These are phyloP conservation scores for Ajuga chamaepitys DNA, from an alignment of 257 asterid species.

Conservation along the genomic window DNA sequence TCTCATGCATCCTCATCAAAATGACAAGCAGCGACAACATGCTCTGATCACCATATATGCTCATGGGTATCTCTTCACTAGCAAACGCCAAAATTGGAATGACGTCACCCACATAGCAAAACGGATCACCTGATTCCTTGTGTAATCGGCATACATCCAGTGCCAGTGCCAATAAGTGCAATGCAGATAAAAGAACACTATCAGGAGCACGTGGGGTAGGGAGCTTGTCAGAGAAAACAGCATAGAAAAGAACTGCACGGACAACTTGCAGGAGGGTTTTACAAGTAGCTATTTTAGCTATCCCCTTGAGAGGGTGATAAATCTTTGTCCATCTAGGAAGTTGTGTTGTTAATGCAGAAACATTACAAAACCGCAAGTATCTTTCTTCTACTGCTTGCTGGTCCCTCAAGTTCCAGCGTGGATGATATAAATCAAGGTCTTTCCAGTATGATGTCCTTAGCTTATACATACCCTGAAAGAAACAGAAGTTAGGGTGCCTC, in stretches of 20 bases:
- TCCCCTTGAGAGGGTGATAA: slow-evolving; percentile 69
- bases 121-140: slow-evolving; percentile 45
- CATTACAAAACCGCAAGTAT: slow-evolving; percentile 74
- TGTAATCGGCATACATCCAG: slow-evolving; percentile 66
- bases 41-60: slow-evolving; percentile 71
- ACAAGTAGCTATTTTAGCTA: slow-evolving; percentile 88
- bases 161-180: slow-evolving; percentile 85
- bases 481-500: slow-evolving; percentile 15
- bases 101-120: slow-evolving; percentile 43
- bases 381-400: slow-evolving; percentile 92
- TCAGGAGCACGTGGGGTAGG: slow-evolving; percentile 73
- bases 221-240: slow-evolving; percentile 54
- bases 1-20: slow-evolving; percentile 71
- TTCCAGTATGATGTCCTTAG: slow-evolving; percentile 65
- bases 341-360: slow-evolving; percentile 71
- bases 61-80: slow-evolving; percentile 52
- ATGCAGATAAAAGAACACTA: slow-evolving; percentile 62
- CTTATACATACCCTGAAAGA: slow-evolving; percentile 80
- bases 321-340: slow-evolving; percentile 86
- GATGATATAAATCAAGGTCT: slow-evolving; percentile 93
- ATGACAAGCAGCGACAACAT: slow-evolving; percentile 85
- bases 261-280: slow-evolving; percentile 63
- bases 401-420: slow-evolving; percentile 91
- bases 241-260: slow-evolving; percentile 75
- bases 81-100: slow-evolving; percentile 78